Evolutionary conservation across 768 basidiomycete genomes (phyloP).

Genomic region (Pisolithus orientalis): DNA sequence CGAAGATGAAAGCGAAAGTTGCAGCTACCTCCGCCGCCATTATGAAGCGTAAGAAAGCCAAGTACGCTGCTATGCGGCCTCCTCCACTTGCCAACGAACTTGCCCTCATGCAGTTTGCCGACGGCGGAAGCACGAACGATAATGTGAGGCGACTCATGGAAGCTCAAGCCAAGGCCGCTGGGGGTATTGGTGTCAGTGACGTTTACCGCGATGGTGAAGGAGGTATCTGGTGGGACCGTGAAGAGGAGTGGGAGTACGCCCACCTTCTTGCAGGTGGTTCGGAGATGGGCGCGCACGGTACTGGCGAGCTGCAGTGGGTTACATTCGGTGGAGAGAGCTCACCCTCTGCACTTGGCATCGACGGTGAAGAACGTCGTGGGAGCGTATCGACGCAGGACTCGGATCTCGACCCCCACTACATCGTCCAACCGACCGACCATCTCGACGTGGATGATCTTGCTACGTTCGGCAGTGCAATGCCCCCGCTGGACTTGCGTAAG

Average conservation of each 20-base stretch:
- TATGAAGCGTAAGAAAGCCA: constrained; percentile 46
- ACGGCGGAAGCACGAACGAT: constrained; percentile 54
- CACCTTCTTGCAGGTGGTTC: constrained; percentile 46
- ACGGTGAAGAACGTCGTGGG: constrained; percentile 33
- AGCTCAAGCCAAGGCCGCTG: constrained; percentile 44
- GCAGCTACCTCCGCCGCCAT: constrained; percentile 26
- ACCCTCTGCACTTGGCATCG: constrained; percentile 4
- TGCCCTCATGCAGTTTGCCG: constrained; percentile 62
- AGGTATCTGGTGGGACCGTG: constrained; percentile 64
- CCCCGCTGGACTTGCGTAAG: constrained; percentile 23
- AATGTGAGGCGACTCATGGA: constrained; percentile 51
- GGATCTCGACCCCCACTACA: constrained; percentile 44
- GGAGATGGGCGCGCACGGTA: constrained; percentile 16
- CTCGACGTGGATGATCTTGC: constrained; percentile 31
- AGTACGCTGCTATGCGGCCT: constrained; percentile 35
- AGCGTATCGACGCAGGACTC: constrained; percentile 49
- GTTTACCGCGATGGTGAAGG: constrained; percentile 58
- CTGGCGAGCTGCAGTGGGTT: constrained; percentile 38
- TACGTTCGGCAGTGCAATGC: constrained; percentile 22
- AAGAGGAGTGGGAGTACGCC: constrained; percentile 64
- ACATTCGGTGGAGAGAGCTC: constrained; percentile 30
- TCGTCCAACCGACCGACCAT: constrained; percentile 34
- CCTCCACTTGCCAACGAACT: constrained; percentile 59
- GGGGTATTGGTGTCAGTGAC: constrained; percentile 34
- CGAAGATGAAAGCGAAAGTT: constrained; percentile 15